Evolutionary conservation across 2,329 filamentous ascomycete genomes (phyloP), one percentile per base, ranked within the genome.

Genomic region (Pseudocercospora crystallina): DNA sequence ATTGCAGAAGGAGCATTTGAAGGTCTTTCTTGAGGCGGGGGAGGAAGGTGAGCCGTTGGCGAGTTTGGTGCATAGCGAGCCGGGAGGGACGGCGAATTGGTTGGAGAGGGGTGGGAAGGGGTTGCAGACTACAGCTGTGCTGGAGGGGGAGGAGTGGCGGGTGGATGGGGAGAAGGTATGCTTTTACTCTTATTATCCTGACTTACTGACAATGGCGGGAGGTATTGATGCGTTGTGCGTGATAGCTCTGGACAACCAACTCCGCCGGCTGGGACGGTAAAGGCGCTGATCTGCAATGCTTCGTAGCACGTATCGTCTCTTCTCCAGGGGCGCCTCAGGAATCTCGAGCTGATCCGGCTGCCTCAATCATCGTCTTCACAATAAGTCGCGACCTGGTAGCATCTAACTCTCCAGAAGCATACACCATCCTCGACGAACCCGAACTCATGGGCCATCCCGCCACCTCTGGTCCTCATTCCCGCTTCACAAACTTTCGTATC

Each of bases 401-500:
- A 5, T 64, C 65, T n/a, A 81, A 77, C 58, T 59, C 64, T 0
- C 56, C 68, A 0, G 67, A 58, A 0, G 72, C 74, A 3, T 82
- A 76, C 61, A 52, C 70, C 31, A 71, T 82, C 2, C 58, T 81
- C 1, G 66, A 68, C 3, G 73, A 82, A 40, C 64, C 74, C 4
- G 65, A 73, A 14, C 73, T 71, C 0, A 63, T 71, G 1, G 78
- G 79, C 2, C 74, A 79, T 52, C 73, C 71, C 5, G 74, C 77
- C 2, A 72, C 70, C 4, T 77, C 73, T 0, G 77, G 78, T 0
- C 77, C 79, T 0, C 91, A 97, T 71, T 84, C 96, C 66, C 81
- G 77, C 33, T 97, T 96, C 75, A 79, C 84, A 49, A 86, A 96
- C 67, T 91, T 96, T 56, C 87, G 91, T 48, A 87, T 97, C 1